Conservation (phyloP, 2,329 filamentous ascomycete species). For the Zymoseptoria tritici region DNA sequence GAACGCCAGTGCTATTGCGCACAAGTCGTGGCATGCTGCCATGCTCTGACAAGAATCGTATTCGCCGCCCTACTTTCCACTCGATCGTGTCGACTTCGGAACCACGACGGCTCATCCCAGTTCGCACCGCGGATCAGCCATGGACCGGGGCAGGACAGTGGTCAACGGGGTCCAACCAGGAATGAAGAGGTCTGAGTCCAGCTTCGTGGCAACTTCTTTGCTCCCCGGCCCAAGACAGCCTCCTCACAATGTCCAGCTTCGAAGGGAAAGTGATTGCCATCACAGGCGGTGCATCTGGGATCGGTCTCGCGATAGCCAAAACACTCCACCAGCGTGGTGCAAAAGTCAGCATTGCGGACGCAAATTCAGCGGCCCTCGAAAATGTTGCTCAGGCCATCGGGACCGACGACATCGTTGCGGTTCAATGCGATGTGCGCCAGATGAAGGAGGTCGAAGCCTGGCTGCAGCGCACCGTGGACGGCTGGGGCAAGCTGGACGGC, state of each 20-base stretch:
- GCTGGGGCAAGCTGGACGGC: slow-evolving; percentile 30
- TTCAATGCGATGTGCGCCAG: slow-evolving; percentile 21
- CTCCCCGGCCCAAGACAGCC: not conserved
- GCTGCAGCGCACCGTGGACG: slow-evolving; percentile 25
- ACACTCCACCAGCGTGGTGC: slow-evolving; percentile 39
- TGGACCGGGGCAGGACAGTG: not conserved
- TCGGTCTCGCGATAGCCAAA: slow-evolving; percentile 43
- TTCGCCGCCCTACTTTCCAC: not conserved
- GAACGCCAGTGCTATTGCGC: not conserved
- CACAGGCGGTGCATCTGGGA: slow-evolving; percentile 43
- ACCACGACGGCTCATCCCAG: not conserved
- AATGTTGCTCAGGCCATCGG: slow-evolving; percentile 16
- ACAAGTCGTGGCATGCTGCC: not conserved
- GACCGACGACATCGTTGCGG: slow-evolving; percentile 1
- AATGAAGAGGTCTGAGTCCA: not conserved
- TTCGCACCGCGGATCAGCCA: not conserved
- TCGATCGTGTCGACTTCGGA: not conserved
- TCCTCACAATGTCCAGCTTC: not conserved
- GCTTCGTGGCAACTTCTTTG: not conserved
- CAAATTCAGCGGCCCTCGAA: slow-evolving; percentile 32
- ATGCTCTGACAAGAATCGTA: not conserved
- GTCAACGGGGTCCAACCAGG: not conserved
- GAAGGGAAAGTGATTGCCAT: slow-evolving; percentile 40
- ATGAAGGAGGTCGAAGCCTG: slow-evolving; percentile 20
- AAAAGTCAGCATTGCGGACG: slow-evolving; percentile 42